phyloP scores from a whole-genome alignment of 2,329 filamentous ascomycete genomes.

The Knufia fluminis region DNA sequence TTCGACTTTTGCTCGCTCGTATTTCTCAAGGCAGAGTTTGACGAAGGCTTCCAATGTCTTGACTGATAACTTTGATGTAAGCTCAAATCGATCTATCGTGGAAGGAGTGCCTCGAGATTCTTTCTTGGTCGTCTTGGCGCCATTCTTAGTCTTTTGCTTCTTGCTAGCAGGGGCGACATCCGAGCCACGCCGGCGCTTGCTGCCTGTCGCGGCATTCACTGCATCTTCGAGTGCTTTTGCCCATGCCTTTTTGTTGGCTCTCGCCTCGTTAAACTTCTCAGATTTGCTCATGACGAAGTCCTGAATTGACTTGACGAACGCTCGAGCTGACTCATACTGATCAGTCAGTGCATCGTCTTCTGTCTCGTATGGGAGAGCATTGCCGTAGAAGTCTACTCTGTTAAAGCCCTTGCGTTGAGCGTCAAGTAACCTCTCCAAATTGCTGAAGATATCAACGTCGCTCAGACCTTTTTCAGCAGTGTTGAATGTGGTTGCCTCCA shows the following conservation, averaged over 20 bases:
- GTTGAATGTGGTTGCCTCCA: conserved; percentile 65
- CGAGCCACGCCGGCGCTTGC: conserved; percentile 17
- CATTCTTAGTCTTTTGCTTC: conserved; percentile 13
- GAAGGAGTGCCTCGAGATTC: conserved; percentile 15
- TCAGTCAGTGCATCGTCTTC: conserved; percentile 42
- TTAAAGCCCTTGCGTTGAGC: conserved; percentile 57
- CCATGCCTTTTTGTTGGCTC: conserved; percentile 19
- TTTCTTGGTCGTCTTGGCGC: background rate
- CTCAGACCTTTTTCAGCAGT: conserved; percentile 65
- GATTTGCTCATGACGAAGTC: conserved; percentile 59
- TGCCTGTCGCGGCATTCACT: conserved; percentile 3
- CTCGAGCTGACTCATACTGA: conserved; percentile 70
- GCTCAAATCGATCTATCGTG: conserved; percentile 42
- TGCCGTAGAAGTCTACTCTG: conserved; percentile 52
- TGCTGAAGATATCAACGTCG: conserved; percentile 61
- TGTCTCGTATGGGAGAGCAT: conserved; percentile 53
- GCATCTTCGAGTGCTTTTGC: conserved; percentile 10
- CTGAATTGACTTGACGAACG: conserved; percentile 71
- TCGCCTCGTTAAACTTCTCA: conserved; percentile 48
- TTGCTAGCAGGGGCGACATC: conserved; percentile 10
- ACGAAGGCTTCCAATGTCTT: conserved; percentile 69
- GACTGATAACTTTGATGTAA: conserved; percentile 74
- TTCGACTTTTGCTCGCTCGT: conserved; percentile 82
- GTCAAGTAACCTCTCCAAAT: conserved; percentile 60
- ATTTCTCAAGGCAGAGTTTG: conserved; percentile 74